A percentile compares a stretch with the other conserved stretches of the same genome.
Conservation (phyloP, 1,284 basidiomycete species). For the Cutaneotrichosporon arboriforme region DNA sequence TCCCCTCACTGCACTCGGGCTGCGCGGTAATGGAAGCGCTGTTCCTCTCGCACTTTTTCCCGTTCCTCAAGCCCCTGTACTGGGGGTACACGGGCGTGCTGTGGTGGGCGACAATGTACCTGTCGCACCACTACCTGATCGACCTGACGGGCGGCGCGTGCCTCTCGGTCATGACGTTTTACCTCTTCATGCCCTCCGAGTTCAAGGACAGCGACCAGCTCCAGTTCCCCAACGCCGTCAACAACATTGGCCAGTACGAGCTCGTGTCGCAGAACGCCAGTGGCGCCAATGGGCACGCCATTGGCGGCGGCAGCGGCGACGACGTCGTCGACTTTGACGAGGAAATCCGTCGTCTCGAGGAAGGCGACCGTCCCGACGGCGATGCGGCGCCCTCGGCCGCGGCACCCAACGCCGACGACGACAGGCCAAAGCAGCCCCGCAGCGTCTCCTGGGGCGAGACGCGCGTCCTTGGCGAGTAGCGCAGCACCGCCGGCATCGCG, state of each 20-base stretch:
- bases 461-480: conserved; percentile 37
- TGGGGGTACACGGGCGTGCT: conserved; percentile 84
- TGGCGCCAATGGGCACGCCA: background rate
- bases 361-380: conserved; percentile 26
- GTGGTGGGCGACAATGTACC: conserved; percentile 99
- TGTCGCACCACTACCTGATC: conserved; percentile 95
- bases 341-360: conserved; percentile 46
- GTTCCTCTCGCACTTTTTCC: conserved; percentile 94
- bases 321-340: conserved; percentile 42
- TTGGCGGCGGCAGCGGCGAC: too few relatives aligned
- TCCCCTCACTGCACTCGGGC: conserved; percentile 87
- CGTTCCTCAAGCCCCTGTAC: conserved; percentile 58
- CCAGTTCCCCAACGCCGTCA: conserved; percentile 27
- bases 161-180: conserved; percentile 80
- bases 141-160: conserved; percentile 93
- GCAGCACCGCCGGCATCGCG: too few relatives aligned
- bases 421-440: conserved; percentile 22
- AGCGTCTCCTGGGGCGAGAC: conserved; percentile 44
- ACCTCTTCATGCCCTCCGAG: conserved; percentile 75
- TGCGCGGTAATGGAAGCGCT: conserved; percentile 88
- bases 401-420: background rate
- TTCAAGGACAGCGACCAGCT: conserved; percentile 60
- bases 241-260: conserved; percentile 31
- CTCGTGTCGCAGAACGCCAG: conserved; percentile 23
- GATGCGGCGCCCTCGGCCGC: background rate